Conservation (phyloP, 2,329 filamentous ascomycete species). For the Cladophialophora chaetospira region DNA sequence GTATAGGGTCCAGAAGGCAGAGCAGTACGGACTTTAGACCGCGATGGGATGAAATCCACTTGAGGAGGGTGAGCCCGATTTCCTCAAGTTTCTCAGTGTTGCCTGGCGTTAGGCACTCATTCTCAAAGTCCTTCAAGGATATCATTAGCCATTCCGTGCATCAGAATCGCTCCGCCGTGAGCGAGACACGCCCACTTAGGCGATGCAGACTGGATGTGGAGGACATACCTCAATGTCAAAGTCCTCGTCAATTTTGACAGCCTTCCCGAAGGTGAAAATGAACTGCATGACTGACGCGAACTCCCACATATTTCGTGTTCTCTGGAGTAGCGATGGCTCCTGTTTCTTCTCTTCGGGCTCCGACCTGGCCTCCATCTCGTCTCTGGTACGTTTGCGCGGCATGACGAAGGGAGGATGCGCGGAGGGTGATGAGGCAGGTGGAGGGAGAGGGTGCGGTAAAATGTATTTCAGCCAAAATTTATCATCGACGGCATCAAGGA, state of each 20-base stretch:
- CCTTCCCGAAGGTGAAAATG: conserved; percentile 85
- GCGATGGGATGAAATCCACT: conserved; percentile 90
- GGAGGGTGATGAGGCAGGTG: not conserved
- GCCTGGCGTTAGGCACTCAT: conserved; percentile 77
- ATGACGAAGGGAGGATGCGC: conserved; percentile 22
- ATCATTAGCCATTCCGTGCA: conserved; percentile 28
- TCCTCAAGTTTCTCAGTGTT: conserved; percentile 73
- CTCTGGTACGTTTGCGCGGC: conserved; percentile 58
- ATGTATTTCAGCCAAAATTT: not conserved
- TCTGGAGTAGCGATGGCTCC: conserved; percentile 57
- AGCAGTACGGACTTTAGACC: conserved; percentile 73
- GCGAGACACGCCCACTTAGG: not conserved
- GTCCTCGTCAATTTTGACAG: conserved; percentile 84
- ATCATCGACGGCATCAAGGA: not conserved
- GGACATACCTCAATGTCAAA: conserved; percentile 81
- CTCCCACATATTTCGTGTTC: conserved; percentile 88
- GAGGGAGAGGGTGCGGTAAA: not conserved
- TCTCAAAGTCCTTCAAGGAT: conserved; percentile 73
- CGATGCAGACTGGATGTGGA: not conserved
- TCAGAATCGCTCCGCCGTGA: conserved; percentile 24
- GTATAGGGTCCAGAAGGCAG: not conserved
- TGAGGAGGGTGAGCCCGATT: conserved; percentile 83
- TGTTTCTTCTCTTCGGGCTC: conserved; percentile 45
- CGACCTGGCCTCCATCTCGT: conserved; percentile 58
- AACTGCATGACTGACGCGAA: conserved; percentile 94